phyloP scores from a whole-genome alignment of 2,329 filamentous ascomycete species.

The Zymoseptoria crescenta region DNA sequence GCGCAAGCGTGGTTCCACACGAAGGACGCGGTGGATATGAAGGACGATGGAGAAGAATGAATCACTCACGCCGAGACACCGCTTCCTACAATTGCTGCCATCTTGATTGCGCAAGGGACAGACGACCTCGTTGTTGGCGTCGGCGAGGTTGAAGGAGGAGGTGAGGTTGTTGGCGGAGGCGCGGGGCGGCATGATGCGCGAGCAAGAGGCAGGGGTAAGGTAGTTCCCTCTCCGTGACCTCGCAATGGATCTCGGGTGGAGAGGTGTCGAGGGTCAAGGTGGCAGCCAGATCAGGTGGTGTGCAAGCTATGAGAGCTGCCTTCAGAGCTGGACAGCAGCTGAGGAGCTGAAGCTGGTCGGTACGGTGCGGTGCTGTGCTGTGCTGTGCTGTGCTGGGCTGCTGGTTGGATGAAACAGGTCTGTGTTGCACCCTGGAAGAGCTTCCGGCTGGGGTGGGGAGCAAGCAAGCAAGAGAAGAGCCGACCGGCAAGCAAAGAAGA shows the following conservation, averaged over 20 bases:
- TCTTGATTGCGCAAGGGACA: slow-evolving; percentile 94
- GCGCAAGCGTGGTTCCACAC: neutral
- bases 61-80: slow-evolving; percentile 89
- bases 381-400: neutral
- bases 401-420: neutral
- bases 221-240: neutral
- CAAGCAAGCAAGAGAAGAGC: slow-evolving; percentile 1
- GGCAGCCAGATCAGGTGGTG: neutral
- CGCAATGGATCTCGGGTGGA: neutral
- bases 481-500: neutral
- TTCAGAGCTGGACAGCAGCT: neutral
- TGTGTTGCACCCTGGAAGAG: neutral
- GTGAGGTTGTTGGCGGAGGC: slow-evolving; percentile 47
- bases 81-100: slow-evolving; percentile 92
- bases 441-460: neutral
- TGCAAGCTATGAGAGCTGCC: neutral
- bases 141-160: slow-evolving; percentile 83
- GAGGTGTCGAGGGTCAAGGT: neutral
- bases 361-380: neutral
- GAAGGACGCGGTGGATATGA: neutral
- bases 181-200: slow-evolving; percentile 68
- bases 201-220: neutral
- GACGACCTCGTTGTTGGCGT: slow-evolving; percentile 91
- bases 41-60: slow-evolving; percentile 18
- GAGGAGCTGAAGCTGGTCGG: neutral